Evolutionary conservation across 371 early-diverging fungal species (phyloP).

Genomic region (Batrachochytrium dendrobatidis): DNA sequence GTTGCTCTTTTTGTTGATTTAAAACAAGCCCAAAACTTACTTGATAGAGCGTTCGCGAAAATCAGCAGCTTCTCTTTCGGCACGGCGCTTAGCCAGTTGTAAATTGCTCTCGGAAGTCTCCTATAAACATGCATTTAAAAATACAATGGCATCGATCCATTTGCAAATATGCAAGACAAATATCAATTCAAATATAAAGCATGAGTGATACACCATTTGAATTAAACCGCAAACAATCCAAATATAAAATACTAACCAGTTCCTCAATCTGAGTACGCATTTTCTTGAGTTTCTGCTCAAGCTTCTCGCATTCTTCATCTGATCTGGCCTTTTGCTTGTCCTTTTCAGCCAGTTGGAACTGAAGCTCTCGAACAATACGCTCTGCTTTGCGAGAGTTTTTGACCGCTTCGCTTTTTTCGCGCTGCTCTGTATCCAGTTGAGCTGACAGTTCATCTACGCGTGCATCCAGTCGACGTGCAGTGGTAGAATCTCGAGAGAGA

Average conservation of each 20-base stretch:
- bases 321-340: conserved; percentile 61
- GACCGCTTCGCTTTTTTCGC: conserved; percentile 50
- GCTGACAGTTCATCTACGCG: conserved; percentile 58
- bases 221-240: conserved; percentile 2
- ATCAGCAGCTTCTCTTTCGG: conserved; percentile 66
- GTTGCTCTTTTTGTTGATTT: not conserved
- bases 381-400: conserved; percentile 60
- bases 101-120: conserved; percentile 59
- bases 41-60: conserved; percentile 42
- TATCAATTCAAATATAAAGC: not conserved
- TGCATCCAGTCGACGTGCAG: conserved; percentile 45
- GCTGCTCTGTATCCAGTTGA: conserved; percentile 57
- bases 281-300: conserved; percentile 57
- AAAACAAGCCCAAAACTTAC: conserved; percentile 13
- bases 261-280: conserved; percentile 64
- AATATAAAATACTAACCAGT: conserved; percentile 38
- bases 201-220: too few relatives aligned
- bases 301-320: conserved; percentile 65
- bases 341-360: conserved; percentile 65
- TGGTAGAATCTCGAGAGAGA: conserved; percentile 43
- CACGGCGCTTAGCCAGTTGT: conserved; percentile 62
- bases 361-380: conserved; percentile 70
- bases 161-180: not conserved
- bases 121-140: conserved; percentile 17
- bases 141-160: not conserved